These are phyloP conservation scores for Hymenotorrendiella dingleyae DNA, from an alignment of 2,329 filamentous ascomycete genomes.

Conservation along the genomic window DNA sequence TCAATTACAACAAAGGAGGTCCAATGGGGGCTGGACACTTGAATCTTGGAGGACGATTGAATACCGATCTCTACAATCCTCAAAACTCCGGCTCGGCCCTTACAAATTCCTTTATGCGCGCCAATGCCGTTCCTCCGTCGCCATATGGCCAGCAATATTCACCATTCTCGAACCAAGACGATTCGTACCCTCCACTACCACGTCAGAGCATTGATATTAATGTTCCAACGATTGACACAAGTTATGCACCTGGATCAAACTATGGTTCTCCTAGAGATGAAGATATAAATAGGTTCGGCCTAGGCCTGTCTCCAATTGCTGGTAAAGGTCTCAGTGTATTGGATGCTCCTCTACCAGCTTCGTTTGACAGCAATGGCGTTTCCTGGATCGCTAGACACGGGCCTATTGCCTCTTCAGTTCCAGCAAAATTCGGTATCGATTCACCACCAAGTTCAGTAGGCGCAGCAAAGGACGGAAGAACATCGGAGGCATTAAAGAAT, in stretches of 20 bases:
- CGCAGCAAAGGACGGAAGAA: constrained; percentile 53
- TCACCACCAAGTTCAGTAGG: constrained; percentile 72
- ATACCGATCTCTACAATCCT: constrained; percentile 57
- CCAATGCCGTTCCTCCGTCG: constrained; percentile 39
- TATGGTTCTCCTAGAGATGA: constrained; percentile 84
- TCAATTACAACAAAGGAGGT: constrained; percentile 63
- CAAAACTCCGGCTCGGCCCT: constrained; percentile 69
- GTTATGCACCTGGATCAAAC: constrained; percentile 42
- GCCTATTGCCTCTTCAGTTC: constrained; percentile 86
- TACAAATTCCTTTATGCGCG: constrained; percentile 67
- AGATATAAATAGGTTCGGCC: constrained; percentile 51
- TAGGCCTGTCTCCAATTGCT: constrained; percentile 71
- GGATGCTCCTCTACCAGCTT: constrained; percentile 87
- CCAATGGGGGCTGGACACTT: constrained; percentile 50
- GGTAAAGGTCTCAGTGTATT: constrained; percentile 76
- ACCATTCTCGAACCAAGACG: constrained; percentile 47
- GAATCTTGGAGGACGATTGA: constrained; percentile 61
- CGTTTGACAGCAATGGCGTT: constrained; percentile 93
- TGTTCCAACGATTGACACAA: constrained; percentile 48
- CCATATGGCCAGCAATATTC: constrained; percentile 33
- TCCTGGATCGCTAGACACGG: constrained; percentile 87
- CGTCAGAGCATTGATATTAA: constrained; percentile 44
- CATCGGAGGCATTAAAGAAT: constrained; percentile 58
- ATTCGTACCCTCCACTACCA: constrained; percentile 34
- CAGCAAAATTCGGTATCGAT: constrained; percentile 84